These are phyloP conservation scores for Lentithecium fluviatile DNA, from an alignment of 495 filamentous ascomycete genomes.

Conservation along the genomic window DNA sequence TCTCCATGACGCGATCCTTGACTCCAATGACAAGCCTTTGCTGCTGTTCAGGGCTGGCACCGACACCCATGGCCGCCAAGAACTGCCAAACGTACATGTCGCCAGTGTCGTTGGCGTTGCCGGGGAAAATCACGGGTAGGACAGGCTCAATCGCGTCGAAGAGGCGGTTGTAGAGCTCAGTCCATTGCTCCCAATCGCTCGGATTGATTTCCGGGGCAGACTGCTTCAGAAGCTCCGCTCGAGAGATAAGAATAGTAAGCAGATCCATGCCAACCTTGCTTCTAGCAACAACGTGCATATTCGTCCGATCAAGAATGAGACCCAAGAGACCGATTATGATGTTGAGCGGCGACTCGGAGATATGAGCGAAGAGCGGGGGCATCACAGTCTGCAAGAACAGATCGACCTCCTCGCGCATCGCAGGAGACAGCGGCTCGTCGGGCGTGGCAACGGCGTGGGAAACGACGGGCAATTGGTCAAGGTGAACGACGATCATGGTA, in stretches of 20 bases:
- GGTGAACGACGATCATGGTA: conserved; percentile 92
- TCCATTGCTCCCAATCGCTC: conserved; percentile 73
- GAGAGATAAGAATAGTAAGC: conserved; percentile 90
- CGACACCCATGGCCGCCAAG: conserved; percentile 87
- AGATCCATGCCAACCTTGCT: conserved; percentile 84
- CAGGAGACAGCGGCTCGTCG: conserved; percentile 64
- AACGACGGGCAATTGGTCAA: conserved; percentile 89
- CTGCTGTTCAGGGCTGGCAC: conserved; percentile 88
- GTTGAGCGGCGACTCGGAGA: conserved; percentile 85
- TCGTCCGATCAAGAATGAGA: conserved; percentile 76
- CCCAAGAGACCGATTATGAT: conserved; percentile 87
- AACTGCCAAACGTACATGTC: conserved; percentile 99
- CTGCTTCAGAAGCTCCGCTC: conserved; percentile 90
- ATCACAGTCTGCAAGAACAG: conserved; percentile 85
- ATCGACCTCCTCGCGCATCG: conserved; percentile 85
- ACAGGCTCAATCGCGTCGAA: conserved; percentile 84
- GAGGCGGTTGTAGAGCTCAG: conserved; percentile 70
- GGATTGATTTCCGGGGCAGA: conserved; percentile 30
- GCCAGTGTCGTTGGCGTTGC: conserved; percentile 55
- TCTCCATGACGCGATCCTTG: conserved; percentile 98
- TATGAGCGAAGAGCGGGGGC: conserved; percentile 80
- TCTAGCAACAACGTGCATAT: conserved; percentile 72
- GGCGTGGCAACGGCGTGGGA: conserved; percentile 67
- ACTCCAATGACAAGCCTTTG: conserved; percentile 90
- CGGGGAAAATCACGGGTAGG: conserved; percentile 81